Conservation (phyloP, 2,329 filamentous ascomycete genomes). For the Claviceps fusiformis region DNA sequence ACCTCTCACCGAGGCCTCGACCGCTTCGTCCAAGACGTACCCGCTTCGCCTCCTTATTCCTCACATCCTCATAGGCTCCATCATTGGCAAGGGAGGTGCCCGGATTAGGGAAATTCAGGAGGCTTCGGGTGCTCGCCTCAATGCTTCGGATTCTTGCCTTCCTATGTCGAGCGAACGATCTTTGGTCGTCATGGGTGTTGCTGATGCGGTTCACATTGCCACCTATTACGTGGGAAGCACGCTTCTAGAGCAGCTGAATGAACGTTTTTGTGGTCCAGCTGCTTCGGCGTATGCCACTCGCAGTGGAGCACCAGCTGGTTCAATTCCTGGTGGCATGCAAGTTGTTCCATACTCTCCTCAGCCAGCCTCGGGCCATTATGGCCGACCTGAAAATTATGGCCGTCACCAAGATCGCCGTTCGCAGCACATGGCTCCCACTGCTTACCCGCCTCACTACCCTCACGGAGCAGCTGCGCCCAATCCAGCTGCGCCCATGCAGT, state of each 20-base stretch:
- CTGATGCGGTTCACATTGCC: constrained; percentile 95
- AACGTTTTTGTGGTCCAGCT: constrained; percentile 87
- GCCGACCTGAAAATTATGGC: constrained; percentile 73
- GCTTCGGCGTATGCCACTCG: constrained; percentile 96
- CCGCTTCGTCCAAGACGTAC: constrained; percentile 90
- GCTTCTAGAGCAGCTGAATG: constrained; percentile 92
- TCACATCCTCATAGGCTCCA: constrained; percentile 93
- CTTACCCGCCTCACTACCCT: constrained; percentile 59
- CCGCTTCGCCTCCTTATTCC: constrained; percentile 89
- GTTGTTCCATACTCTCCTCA: constrained; percentile 97
- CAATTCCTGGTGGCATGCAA: constrained; percentile 94
- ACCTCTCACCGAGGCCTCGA: constrained; percentile 75
- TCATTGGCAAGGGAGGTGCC: constrained; percentile 93
- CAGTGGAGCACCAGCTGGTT: constrained; percentile 82
- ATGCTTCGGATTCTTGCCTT: constrained; percentile 89
- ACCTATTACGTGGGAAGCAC: constrained; percentile 98
- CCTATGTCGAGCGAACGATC: constrained; percentile 93
- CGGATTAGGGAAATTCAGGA: constrained; percentile 98
- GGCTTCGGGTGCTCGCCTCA: constrained; percentile 87
- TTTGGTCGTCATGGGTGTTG: constrained; percentile 94
- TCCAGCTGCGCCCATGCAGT: constrained; percentile 60
- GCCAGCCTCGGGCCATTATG: constrained; percentile 82
- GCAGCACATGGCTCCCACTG: constrained; percentile 63
- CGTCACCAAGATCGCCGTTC: constrained; percentile 59
- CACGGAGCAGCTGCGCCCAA: constrained; percentile 46